Conservation (phyloP, 75 land plant genomes). For the Isoetes taiwanensis region DNA sequence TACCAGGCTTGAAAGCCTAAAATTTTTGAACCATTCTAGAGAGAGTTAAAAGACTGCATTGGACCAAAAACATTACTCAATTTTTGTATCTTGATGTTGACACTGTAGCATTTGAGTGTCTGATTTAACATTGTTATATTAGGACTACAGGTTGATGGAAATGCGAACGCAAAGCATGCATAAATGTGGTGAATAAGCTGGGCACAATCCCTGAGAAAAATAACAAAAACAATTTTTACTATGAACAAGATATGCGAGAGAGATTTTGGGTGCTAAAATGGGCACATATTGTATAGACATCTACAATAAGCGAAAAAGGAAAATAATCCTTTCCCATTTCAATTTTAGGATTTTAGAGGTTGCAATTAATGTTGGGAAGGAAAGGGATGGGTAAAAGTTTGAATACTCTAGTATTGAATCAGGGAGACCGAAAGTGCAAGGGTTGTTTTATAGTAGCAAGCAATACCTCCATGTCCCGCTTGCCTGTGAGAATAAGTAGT, state of each 20-base stretch:
- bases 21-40: too few relatives aligned
- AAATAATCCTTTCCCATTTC: not conserved
- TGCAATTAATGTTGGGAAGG: conserved; percentile 56
- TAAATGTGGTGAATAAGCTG: conserved; percentile 96
- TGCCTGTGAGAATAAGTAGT: too few relatives aligned
- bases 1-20: too few relatives aligned
- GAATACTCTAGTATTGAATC: conserved; percentile 66
- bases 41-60: too few relatives aligned
- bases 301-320: conserved; percentile 60
- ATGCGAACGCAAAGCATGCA: conserved; percentile 87
- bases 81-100: too few relatives aligned
- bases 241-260: conserved; percentile 80
- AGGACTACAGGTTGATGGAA: conserved; percentile 81
- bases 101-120: too few relatives aligned
- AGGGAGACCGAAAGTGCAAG: too few relatives aligned
- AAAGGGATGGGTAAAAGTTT: conserved; percentile 82
- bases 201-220: conserved; percentile 88
- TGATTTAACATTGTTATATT: too few relatives aligned
- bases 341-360: conserved; percentile 58
- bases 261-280: conserved; percentile 70
- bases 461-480: too few relatives aligned
- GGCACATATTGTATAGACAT: conserved; percentile 94
- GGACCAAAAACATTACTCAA: too few relatives aligned
- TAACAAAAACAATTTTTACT: conserved; percentile 46
- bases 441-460: too few relatives aligned